phyloP scores from a whole-genome alignment of 2,329 filamentous ascomycete species.

The Metarhizium sp. region DNA sequence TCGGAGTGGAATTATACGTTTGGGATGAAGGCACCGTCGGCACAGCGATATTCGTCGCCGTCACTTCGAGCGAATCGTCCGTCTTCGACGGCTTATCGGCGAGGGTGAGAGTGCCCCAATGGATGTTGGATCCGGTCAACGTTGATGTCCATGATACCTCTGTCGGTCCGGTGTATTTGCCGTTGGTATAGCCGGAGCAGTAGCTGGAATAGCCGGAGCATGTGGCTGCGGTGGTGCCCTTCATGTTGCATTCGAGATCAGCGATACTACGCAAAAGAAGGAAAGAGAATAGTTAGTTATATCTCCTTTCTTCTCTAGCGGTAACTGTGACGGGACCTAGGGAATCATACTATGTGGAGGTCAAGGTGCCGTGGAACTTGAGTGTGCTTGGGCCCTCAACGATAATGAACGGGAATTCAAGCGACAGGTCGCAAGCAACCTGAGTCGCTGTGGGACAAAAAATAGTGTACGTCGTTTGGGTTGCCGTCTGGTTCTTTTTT shows the following conservation, averaged over 20 bases:
- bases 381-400: slow-evolving; percentile 36
- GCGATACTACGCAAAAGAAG: slow-evolving; percentile 25
- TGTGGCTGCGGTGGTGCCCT: slow-evolving; percentile 32
- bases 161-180: slow-evolving; percentile 30
- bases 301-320: neutral
- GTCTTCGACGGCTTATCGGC: slow-evolving; percentile 25
- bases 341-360: slow-evolving; percentile 31
- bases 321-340: neutral
- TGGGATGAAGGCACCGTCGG: slow-evolving; percentile 9
- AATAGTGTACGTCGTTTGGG: slow-evolving; percentile 36
- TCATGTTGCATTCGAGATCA: slow-evolving; percentile 32
- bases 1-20: slow-evolving; percentile 5
- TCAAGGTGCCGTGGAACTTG: slow-evolving; percentile 31
- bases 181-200: slow-evolving; percentile 27
- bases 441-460: slow-evolving; percentile 35
- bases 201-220: slow-evolving; percentile 40
- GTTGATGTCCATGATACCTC: slow-evolving; percentile 36
- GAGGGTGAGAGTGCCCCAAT: slow-evolving; percentile 36
- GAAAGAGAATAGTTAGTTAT: neutral
- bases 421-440: slow-evolving; percentile 31
- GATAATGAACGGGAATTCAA: slow-evolving; percentile 37
- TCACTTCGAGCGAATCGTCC: slow-evolving; percentile 16
- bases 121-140: slow-evolving; percentile 29
- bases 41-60: slow-evolving; percentile 9
- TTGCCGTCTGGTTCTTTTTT: slow-evolving; percentile 23